Evolutionary conservation across 225 moss, liverwort and hornwort genomes (phyloP), one percentile per base, ranked within the genome.

Genomic region (Asterella californica): DNA sequence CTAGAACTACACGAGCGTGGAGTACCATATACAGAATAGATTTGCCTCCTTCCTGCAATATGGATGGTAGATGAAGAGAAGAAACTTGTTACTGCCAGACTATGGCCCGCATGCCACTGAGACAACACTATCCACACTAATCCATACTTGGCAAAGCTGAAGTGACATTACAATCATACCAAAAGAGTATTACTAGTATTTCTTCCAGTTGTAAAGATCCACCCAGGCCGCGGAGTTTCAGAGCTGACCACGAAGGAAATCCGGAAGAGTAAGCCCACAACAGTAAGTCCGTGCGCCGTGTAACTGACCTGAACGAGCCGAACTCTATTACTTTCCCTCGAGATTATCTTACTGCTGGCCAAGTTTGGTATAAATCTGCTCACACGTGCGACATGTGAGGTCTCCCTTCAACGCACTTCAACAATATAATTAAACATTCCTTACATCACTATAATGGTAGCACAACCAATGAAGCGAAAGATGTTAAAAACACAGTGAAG

Each of bases 11-110:
- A 74, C 91, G 86, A 66, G 94, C 96, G 82, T 94, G 96, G 50
- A 97, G 86, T 47, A 94, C 94, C 96, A 97, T 94, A 57, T 93
- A 94, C 38, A 97, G 82, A 73, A 97, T 91, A 87, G 93, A 93
- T 79, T 97, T 97, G 89, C 92, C 94, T 61, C 96, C 96, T 88
- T 94, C 93, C 96, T 95, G 88, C 84, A 81, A 75, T 46, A 48
- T 15, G 25, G 27, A 76, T 9, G 52, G n/a, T 38, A 18, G n/a
- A 33, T n/a, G 12, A 1, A 25, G 6, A 36, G 21, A 70, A 1
- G 22, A 59, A 9, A 36, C 6, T 59, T 25, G 34, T 0, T 27
- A 27, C 70, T n/a, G n/a, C n/a, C n/a, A n/a, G n/a, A n/a, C n/a
- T n/a, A n/a, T n/a, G n/a, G n/a, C n/a, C n/a, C n/a, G n/a, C n/a